Evolutionary conservation across 2,329 filamentous ascomycete species (phyloP).

Genomic region (Ascochyta koolunga): DNA sequence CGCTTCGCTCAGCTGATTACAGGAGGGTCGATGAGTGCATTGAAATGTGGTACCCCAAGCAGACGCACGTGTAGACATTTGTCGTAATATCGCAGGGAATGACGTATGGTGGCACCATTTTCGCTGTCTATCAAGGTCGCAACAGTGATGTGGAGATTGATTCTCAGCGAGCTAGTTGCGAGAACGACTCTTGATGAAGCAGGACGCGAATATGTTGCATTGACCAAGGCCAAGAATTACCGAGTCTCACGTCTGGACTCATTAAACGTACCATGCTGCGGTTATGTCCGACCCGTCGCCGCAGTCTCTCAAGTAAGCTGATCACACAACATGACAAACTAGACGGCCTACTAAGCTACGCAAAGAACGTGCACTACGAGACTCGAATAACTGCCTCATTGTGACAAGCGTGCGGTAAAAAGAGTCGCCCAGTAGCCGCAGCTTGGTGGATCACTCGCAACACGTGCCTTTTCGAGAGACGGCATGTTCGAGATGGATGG

Average conservation of each 20-base stretch:
- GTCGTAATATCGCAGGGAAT: slow-evolving; percentile 3
- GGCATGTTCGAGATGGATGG: slow-evolving; percentile 6
- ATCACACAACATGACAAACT: neutral
- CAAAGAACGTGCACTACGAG: neutral
- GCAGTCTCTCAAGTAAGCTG: neutral
- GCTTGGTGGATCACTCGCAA: slow-evolving; percentile 1
- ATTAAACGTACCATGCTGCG: neutral
- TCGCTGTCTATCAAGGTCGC: neutral
- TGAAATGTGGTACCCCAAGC: neutral
- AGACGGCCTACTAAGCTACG: neutral
- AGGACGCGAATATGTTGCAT: neutral
- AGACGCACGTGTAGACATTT: neutral
- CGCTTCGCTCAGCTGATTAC: neutral
- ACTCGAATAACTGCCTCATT: slow-evolving; percentile 2
- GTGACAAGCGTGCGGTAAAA: neutral
- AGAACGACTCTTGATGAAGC: neutral
- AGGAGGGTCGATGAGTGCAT: neutral
- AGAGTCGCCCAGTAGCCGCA: neutral
- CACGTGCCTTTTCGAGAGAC: neutral
- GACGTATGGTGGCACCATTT: neutral
- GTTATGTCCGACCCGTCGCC: neutral
- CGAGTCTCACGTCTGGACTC: neutral
- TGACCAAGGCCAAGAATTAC: neutral
- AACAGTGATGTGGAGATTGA: no score
- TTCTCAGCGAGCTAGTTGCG: no score